Percentiles rank a stretch among this genome's conserved stretches.
phyloP scores from a whole-genome alignment of 148 eudicot genomes.

The Salicornia ramosissima region DNA sequence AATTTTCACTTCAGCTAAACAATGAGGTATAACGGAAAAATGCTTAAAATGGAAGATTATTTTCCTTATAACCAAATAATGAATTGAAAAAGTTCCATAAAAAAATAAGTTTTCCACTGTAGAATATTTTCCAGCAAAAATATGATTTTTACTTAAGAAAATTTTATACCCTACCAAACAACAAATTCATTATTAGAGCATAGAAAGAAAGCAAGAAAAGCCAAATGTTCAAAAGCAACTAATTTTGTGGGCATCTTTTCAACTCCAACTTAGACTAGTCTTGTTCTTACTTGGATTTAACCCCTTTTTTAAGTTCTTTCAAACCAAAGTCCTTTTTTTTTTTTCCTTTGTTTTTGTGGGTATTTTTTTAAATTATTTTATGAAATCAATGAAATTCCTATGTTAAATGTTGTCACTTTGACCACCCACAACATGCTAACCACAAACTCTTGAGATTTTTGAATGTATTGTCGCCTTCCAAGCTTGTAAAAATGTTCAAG shows the following conservation, averaged over 20 bases:
- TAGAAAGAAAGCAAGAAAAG: not conserved
- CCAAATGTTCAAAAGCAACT: constrained; percentile 4
- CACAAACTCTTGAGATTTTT: constrained; percentile 16
- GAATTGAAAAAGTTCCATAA: too few species aligned
- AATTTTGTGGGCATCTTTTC: constrained; percentile 14
- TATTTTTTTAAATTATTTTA: not conserved
- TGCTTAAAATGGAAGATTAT: too few species aligned
- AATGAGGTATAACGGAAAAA: too few species aligned
- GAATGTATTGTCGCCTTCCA: constrained; percentile 11
- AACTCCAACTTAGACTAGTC: constrained; percentile 10
- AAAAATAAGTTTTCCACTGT: too few species aligned
- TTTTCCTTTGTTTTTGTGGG: too few species aligned
- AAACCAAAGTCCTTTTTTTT: not conserved
- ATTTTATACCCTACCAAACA: too few species aligned
- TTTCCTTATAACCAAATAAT: too few species aligned
- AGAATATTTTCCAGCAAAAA: too few species aligned
- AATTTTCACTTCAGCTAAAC: too few species aligned
- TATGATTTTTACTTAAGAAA: too few species aligned
- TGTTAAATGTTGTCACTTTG: constrained; percentile 22
- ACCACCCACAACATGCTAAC: constrained; percentile 29
- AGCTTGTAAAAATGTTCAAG: constrained; percentile 1
- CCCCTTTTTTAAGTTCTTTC: not conserved
- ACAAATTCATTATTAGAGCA: too few species aligned
- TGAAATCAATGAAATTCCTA: constrained; percentile 5
- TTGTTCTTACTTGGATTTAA: constrained; percentile 3